A percentile compares a stretch with the other conserved stretches of the same genome.
Conservation (phyloP, 208 protist species). For the Crithidia brevicula region DNA sequence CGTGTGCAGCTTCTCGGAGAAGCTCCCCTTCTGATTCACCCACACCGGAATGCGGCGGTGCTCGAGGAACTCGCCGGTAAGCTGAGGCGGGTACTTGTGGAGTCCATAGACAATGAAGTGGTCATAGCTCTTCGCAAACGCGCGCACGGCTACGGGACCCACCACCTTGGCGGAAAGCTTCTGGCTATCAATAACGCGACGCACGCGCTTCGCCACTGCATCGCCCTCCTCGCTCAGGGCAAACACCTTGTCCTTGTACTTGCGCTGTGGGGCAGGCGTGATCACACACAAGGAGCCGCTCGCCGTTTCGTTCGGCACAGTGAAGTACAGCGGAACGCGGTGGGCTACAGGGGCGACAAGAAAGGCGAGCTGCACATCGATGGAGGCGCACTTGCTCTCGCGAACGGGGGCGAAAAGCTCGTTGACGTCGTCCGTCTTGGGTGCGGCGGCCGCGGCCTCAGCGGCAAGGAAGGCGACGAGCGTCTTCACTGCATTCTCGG, state of each 20-base stretch:
- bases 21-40: constrained; percentile 58
- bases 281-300: constrained; percentile 82
- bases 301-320: constrained; percentile 68
- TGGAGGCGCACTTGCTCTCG: constrained; percentile 33
- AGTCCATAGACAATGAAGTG: constrained; percentile 84
- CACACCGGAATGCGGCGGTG: constrained; percentile 82
- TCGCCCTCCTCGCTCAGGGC: constrained; percentile 67
- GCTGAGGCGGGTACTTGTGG: constrained; percentile 75
- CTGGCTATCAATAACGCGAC: constrained; percentile 84
- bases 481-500: constrained; percentile 65
- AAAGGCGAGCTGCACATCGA: constrained; percentile 85
- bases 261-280: constrained; percentile 73
- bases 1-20: constrained; percentile 44
- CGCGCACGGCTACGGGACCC: constrained; percentile 78
- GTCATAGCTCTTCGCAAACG: constrained; percentile 87
- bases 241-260: constrained; percentile 83
- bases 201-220: constrained; percentile 69
- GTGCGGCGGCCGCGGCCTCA: neutral
- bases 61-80: constrained; percentile 88
- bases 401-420: constrained; percentile 45
- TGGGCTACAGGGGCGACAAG: constrained; percentile 67
- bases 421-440: constrained; percentile 30
- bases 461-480: constrained; percentile 58
- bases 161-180: constrained; percentile 77
- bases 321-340: constrained; percentile 85